Evolutionary conservation across 129 eudicot genomes (phyloP).

Genomic region (Chrysanthemum makinoi): DNA sequence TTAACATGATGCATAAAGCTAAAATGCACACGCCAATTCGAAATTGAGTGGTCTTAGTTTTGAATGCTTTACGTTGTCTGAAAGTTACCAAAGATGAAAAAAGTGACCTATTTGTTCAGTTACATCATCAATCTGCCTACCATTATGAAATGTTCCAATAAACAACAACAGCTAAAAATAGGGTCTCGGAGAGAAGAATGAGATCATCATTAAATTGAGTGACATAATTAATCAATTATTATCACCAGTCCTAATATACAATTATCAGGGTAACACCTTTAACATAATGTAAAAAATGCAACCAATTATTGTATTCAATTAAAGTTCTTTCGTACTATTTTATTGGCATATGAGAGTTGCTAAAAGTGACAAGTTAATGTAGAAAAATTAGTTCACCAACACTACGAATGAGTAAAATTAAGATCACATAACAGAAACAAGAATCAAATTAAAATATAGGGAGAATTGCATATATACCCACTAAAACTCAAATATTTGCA

Average conservation of each 20-base stretch:
- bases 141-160: conserved; percentile 16
- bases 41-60: not conserved
- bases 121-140: conserved; percentile 15
- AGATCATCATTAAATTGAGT: conserved; percentile 11
- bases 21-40: not conserved
- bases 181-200: conserved; percentile 1
- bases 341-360: too few relatives aligned
- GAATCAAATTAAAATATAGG: too few relatives aligned
- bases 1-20: not conserved
- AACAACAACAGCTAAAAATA: conserved; percentile 7
- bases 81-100: not conserved
- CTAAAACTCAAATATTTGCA: too few relatives aligned
- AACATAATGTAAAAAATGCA: conserved; percentile 8
- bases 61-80: not conserved
- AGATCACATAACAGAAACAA: too few relatives aligned
- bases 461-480: too few relatives aligned
- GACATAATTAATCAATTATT: not conserved
- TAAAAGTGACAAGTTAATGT: not conserved
- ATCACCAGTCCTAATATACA: not conserved
- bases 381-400: too few relatives aligned
- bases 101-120: not conserved
- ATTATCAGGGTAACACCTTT: conserved; percentile 11
- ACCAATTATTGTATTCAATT: not conserved
- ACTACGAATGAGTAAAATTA: too few relatives aligned
- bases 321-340: too few relatives aligned